Evolutionary conservation across 2,329 filamentous ascomycete genomes (phyloP), one percentile per base, ranked within the genome.

Genomic region (Penicillium sumatraense): DNA sequence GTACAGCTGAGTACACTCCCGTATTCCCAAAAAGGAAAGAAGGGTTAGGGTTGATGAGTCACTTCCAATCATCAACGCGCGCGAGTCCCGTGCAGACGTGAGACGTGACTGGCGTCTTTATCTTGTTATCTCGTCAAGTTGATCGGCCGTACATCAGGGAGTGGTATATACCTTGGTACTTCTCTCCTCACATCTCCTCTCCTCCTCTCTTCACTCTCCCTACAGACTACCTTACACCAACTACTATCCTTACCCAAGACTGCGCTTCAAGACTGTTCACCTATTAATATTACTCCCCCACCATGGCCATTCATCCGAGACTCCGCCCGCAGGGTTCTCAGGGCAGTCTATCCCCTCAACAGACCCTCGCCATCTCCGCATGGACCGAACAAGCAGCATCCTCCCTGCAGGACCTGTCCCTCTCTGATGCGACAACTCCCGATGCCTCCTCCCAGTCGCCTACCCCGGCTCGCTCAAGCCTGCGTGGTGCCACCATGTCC

Each of bases 331-430:
- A 66, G 46, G 57, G 58, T 14, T 51, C 62, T 2, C 64, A 64
- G 53, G 68, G 65, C 27, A 60, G 49, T 44, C 63, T 74, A 50
- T 72, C 72, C 18, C 68, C 68, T 9, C 69, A 74, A 51, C 73
- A 74, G 56, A 73, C 77, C 49, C 77, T 85, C 51, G 84, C 88
- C 58, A 86, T 90, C 56, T 87, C 88, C 58, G 81, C 86, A 29
- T 90, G 88, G 88, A 86, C 87, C 13, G 76, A 78, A 57, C 73
- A 78, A 59, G 74, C 75, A 24, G 64, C 73, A 38, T 67, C 72
- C 31, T 73, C 75, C 24, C 58, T 78, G 36, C 67, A 70, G 51
- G 66, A 67, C 16, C 52, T 77, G 53, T 66, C 68, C 40, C 59
- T 76, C 6, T 69, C 70, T 8, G 70, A 73, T 20, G n/a, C n/a